Base-by-base conservation (phyloP, 202 grass and related monocot species). In the Hordeum pubiflorum region DNA sequence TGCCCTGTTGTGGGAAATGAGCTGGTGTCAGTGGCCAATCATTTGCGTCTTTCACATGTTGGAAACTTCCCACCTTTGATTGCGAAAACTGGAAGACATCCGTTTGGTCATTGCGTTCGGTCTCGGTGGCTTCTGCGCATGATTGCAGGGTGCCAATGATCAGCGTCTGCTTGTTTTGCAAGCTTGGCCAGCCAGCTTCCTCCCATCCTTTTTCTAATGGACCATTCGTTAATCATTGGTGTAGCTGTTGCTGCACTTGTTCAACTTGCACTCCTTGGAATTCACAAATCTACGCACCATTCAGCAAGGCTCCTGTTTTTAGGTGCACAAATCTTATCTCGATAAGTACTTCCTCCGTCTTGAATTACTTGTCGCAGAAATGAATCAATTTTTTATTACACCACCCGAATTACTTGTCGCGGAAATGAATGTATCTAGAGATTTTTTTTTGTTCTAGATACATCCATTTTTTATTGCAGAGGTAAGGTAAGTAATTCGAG, bases 101-200 rank as follows among this genome's bases (percentile, higher is more conserved):
- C 61, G 58, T 26, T 82, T 69, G 40, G 68, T 18, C 68, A 24
- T 41, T 37, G 61, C 67, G 43, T 24, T 77, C 26, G 9, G 12
- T 26, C 39, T 75, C 32, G 15, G 14, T 38, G 36, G 24, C 69
- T 57, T 17, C 54, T 64, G 41, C n/a, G 29, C 54, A 76, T 63
- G 75, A 86, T 90, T 70, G 21, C 52, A 54, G 7, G 75, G 55
- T 63, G 14, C 31, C 69, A 86, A 86, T 79, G 80, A 80, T 86
- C 24, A 54, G 75, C 39, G 76, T 20, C 75, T 76, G 75, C 88
- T 83, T 86, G 80, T 26, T 50, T 79, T 86, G 57, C 62, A 90
- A 90, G 84, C 62, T 26, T 83, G 62, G 69, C 63, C 54, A 79
- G 63, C 59, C 36, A 50, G 14, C 81, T 44, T 70, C 41, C 54